Percentiles rank a stretch among this genome's conserved stretches.
phyloP scores from a whole-genome alignment of 345 rosid species.

The Rubroshorea leprosula region DNA sequence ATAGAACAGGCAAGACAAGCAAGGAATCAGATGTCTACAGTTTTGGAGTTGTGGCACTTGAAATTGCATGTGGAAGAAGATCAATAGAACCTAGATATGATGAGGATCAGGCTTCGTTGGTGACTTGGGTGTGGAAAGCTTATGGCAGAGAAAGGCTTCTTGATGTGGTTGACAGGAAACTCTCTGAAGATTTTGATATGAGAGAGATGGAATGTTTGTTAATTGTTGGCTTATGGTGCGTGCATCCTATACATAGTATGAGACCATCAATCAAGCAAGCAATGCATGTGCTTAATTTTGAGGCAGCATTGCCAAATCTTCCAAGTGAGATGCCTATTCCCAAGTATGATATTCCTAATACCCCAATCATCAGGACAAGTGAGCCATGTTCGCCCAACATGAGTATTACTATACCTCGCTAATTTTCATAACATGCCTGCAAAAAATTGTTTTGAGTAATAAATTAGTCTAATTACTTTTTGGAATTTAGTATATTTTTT shows the following conservation, averaged over 20 bases:
- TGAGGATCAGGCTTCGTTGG: slow-evolving; percentile 1
- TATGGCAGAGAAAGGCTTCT: slow-evolving; percentile 4
- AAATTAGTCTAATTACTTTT: too few species aligned
- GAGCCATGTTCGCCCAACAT: too few species aligned
- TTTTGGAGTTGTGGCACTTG: slow-evolving; percentile 15
- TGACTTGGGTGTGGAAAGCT: slow-evolving; percentile 11
- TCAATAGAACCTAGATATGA: not conserved
- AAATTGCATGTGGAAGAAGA: slow-evolving; percentile 21
- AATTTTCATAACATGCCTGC: too few species aligned
- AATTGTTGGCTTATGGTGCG: slow-evolving; percentile 6
- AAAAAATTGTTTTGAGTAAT: too few species aligned
- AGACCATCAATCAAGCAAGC: not conserved
- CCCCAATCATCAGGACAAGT: too few species aligned
- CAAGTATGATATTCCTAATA: too few species aligned
- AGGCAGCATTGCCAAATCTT: not conserved
- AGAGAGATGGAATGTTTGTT: slow-evolving; percentile 4
- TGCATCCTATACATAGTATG: not conserved
- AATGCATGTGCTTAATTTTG: not conserved
- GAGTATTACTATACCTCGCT: too few species aligned
- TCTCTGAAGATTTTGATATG: not conserved
- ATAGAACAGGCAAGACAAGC: slow-evolving; percentile 12
- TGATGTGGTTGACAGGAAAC: slow-evolving; percentile 9
- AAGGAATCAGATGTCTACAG: slow-evolving; percentile 21
- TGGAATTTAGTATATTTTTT: too few species aligned
- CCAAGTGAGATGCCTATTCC: not conserved